A percentile compares a stretch with the other conserved stretches of the same genome.
Conservation (phyloP, 345 rosid species). For the Moricandia moricandioides region DNA sequence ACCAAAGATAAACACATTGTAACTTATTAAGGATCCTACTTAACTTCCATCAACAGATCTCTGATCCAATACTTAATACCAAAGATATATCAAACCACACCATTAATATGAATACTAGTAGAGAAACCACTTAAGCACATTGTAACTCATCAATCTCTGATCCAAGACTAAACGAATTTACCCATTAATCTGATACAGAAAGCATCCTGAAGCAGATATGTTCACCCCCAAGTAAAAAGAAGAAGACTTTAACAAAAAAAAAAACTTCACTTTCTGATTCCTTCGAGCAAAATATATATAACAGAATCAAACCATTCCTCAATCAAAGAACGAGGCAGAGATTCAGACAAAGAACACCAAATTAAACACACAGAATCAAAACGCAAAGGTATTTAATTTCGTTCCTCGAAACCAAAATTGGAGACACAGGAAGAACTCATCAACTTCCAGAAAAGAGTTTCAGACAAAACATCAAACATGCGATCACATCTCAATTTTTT, state of each 20-base stretch:
- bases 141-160: slow-evolving; percentile 12
- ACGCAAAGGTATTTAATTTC: background rate
- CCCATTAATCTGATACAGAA: background rate
- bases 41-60: background rate
- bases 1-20: background rate
- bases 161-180: background rate
- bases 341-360: slow-evolving; percentile 2
- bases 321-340: background rate
- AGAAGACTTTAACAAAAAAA: background rate
- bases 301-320: background rate
- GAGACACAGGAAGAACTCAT: background rate
- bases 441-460: background rate
- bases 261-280: background rate
- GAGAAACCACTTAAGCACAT: background rate
- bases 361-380: background rate
- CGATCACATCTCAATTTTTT: slow-evolving; percentile 5
- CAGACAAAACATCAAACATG: background rate
- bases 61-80: slow-evolving; percentile 52
- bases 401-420: background rate
- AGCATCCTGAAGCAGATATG: background rate
- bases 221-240: background rate
- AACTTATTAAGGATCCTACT: too few species aligned
- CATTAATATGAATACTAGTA: background rate
- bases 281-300: background rate
- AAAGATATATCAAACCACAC: background rate